Conservation (phyloP, 306 rosid genomes). For the Pyrus pyrifolia region DNA sequence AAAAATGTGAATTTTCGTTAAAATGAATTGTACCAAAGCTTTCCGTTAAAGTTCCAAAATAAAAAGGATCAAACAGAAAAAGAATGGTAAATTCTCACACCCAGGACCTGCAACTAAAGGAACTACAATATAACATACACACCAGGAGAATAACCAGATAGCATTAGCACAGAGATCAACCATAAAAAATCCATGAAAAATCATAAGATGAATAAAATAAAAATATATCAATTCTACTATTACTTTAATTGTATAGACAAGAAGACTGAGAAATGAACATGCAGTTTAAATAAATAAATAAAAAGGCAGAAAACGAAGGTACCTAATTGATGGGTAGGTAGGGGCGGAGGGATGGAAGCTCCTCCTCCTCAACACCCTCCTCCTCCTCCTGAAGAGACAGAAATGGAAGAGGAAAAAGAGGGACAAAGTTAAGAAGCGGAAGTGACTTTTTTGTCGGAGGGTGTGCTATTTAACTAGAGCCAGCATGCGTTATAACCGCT, state of each 20-base stretch:
- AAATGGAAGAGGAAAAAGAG: background rate
- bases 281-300: background rate
- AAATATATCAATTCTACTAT: background rate
- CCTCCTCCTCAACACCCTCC: background rate
- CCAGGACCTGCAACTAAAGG: background rate
- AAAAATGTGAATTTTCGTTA: no score
- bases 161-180: background rate
- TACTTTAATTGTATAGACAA: background rate
- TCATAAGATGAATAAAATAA: background rate
- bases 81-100: background rate
- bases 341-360: background rate
- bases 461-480: background rate
- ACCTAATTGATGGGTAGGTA: background rate
- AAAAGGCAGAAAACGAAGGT: background rate
- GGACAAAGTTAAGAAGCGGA: background rate
- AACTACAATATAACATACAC: background rate
- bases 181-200: background rate
- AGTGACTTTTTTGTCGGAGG: background rate
- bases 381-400: background rate
- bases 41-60: no score
- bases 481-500: background rate
- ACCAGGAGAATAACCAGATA: background rate
- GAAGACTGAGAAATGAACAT: background rate
- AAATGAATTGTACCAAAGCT: no score
- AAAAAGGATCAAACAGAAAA: background rate